phyloP scores from a whole-genome alignment of 23 red algal species.

The Agarophyton chilense region DNA sequence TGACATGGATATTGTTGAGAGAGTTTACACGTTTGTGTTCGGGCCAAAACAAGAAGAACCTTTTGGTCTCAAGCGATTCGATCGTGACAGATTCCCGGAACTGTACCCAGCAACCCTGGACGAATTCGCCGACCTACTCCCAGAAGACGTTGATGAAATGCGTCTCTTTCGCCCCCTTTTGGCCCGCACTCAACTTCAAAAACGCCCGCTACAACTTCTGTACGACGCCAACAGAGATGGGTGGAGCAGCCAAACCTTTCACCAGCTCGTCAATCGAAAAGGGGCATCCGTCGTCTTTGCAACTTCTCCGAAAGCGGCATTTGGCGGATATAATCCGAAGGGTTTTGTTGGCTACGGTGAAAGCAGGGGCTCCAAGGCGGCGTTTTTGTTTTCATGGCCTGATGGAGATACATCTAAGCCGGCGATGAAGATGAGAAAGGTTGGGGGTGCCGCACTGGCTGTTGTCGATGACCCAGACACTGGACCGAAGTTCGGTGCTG shows the following conservation, averaged over 20 bases:
- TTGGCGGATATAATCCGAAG: slow-evolving; percentile 84
- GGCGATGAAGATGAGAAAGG: slow-evolving; percentile 78
- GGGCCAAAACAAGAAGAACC: slow-evolving; percentile 66
- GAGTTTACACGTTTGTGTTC: slow-evolving; percentile 64
- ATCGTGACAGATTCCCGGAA: slow-evolving; percentile 83
- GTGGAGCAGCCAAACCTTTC: slow-evolving; percentile 73
- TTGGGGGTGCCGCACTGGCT: slow-evolving; percentile 69
- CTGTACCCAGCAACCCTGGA: slow-evolving; percentile 76
- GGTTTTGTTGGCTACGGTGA: slow-evolving; percentile 89
- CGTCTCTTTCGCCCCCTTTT: slow-evolving; percentile 71
- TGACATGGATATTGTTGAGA: slow-evolving; percentile 64
- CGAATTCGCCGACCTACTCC: slow-evolving; percentile 64
- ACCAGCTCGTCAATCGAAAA: slow-evolving; percentile 49
- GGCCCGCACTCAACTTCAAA: slow-evolving; percentile 68
- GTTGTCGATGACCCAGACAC: slow-evolving; percentile 77
- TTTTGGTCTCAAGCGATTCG: slow-evolving; percentile 81
- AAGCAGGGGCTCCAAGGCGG: slow-evolving; percentile 68
- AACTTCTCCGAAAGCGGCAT: slow-evolving; percentile 25
- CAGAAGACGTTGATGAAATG: slow-evolving; percentile 48
- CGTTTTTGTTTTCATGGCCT: slow-evolving; percentile 85
- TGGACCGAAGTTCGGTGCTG: slow-evolving; percentile 83
- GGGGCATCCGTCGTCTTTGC: slow-evolving; percentile 66
- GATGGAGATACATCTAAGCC: slow-evolving; percentile 70
- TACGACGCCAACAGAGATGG: slow-evolving; percentile 79
- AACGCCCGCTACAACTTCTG: slow-evolving; percentile 52